phyloP scores from a whole-genome alignment of 352 stramenopile genomes.

The Globisporangium canariense region DNA sequence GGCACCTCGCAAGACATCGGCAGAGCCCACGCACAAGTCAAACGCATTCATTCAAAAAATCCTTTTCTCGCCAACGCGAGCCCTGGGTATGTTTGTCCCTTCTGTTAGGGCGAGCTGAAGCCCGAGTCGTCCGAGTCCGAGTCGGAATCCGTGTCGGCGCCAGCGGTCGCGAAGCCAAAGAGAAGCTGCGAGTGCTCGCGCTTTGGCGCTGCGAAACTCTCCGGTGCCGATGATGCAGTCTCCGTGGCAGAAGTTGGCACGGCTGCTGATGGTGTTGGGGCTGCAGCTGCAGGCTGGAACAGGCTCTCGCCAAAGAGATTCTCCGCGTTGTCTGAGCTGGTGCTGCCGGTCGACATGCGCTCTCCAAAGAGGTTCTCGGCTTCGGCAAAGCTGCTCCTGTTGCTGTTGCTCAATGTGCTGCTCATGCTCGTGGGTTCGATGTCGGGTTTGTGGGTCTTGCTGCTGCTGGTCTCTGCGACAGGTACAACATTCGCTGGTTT shows the following conservation, averaged over 20 bases:
- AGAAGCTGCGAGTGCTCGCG: slow-evolving; percentile 33
- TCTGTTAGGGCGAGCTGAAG: slow-evolving; percentile 22
- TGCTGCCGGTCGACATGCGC: slow-evolving; percentile 14
- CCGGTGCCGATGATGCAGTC: background rate
- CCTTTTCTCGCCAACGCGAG: background rate
- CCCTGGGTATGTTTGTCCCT: background rate
- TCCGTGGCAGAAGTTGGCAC: background rate
- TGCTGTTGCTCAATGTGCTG: background rate
- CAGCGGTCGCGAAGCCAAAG: slow-evolving; percentile 54
- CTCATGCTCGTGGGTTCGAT: background rate
- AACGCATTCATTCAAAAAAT: slow-evolving; percentile 3
- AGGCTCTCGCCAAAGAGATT: slow-evolving; percentile 52
- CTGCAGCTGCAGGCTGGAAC: background rate
- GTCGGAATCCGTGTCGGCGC: slow-evolving; percentile 37
- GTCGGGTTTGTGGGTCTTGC: background rate
- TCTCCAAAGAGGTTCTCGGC: slow-evolving; percentile 23
- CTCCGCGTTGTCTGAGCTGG: slow-evolving; percentile 36
- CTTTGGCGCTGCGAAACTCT: background rate
- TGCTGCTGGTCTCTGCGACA: background rate
- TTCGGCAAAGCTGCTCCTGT: slow-evolving; percentile 5
- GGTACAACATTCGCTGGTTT: background rate
- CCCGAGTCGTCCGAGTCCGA: slow-evolving; percentile 56
- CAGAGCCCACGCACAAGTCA: background rate
- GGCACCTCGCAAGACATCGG: background rate
- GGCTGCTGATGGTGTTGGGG: background rate